A percentile compares a stretch with the other conserved stretches of the same genome.
These are phyloP conservation scores for Irpex rosettiformis DNA, from an alignment of 1,284 basidiomycete species.

Conservation along the genomic window DNA sequence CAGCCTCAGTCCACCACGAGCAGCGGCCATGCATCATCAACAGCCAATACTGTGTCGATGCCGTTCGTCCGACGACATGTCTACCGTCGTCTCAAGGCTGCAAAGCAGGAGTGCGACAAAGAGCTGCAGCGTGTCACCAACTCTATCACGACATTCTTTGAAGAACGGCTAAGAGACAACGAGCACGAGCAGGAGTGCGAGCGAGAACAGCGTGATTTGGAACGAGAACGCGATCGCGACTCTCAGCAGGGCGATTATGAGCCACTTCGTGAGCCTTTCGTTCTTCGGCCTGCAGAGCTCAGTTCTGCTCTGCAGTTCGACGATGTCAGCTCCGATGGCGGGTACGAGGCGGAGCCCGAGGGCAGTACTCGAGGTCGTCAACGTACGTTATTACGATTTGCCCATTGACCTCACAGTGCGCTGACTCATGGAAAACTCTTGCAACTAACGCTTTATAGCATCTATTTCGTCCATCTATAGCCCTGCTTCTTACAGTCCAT, in stretches of 20 bases:
- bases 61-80: slow-evolving; percentile 93
- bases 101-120: slow-evolving; percentile 95
- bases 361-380: slow-evolving; percentile 64
- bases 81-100: slow-evolving; percentile 86
- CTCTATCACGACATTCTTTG: slow-evolving; percentile 92
- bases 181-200: slow-evolving; percentile 64
- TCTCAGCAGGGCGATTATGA: slow-evolving; percentile 46
- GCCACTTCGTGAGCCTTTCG: slow-evolving; percentile 55
- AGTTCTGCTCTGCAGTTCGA: slow-evolving; percentile 56
- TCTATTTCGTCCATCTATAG: slow-evolving; percentile 45
- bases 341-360: slow-evolving; percentile 74
- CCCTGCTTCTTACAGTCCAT: slow-evolving; percentile 42
- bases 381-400: slow-evolving; percentile 39
- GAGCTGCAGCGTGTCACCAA: slow-evolving; percentile 90
- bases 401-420: neutral
- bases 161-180: slow-evolving; percentile 77
- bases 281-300: slow-evolving; percentile 52
- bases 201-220: slow-evolving; percentile 54
- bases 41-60: slow-evolving; percentile 77
- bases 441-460: slow-evolving; percentile 31
- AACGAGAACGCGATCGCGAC: slow-evolving; percentile 41
- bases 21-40: slow-evolving; percentile 43
- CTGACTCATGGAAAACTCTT: neutral
- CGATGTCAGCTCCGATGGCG: slow-evolving; percentile 73
- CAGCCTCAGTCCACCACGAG: slow-evolving; percentile 36